Conservation (phyloP, 371 early-diverging fungal genomes). For the Apophysomyces elegans region DNA sequence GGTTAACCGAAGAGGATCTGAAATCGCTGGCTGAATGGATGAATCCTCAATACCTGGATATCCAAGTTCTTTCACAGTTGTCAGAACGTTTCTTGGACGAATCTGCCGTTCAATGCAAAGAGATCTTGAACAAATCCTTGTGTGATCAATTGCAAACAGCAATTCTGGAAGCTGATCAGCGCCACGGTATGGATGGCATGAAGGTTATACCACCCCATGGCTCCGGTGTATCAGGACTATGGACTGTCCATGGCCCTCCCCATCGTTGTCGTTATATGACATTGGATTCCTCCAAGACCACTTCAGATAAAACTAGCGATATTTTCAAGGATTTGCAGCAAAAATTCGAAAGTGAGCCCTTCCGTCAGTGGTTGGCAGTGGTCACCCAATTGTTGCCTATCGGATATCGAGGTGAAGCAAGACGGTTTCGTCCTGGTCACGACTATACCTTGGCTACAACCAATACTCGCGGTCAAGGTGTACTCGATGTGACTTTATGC, state of each 20-base stretch:
- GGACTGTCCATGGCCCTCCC: slow-evolving; percentile 63
- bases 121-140: slow-evolving; percentile 56
- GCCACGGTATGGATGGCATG: slow-evolving; percentile 26
- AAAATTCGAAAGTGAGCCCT: slow-evolving; percentile 47
- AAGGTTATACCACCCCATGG: slow-evolving; percentile 57
- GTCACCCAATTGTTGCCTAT: slow-evolving; percentile 42
- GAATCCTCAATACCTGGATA: slow-evolving; percentile 67
- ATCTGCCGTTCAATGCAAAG: slow-evolving; percentile 67
- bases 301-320: slow-evolving; percentile 15
- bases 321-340: slow-evolving; percentile 24
- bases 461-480: slow-evolving; percentile 43
- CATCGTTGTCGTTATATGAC: slow-evolving; percentile 63
- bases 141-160: slow-evolving; percentile 38
- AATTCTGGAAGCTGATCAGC: slow-evolving; percentile 37
- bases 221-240: slow-evolving; percentile 54
- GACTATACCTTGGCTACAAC: slow-evolving; percentile 74
- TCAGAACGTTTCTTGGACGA: slow-evolving; percentile 69
- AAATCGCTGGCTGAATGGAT: slow-evolving; percentile 53
- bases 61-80: slow-evolving; percentile 46
- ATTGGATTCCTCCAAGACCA: slow-evolving; percentile 28
- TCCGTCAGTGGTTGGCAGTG: slow-evolving; percentile 51
- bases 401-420: slow-evolving; percentile 49
- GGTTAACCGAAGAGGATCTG: slow-evolving; percentile 49
- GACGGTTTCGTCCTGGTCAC: slow-evolving; percentile 73
- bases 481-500: slow-evolving; percentile 64